A percentile compares a stretch with the other conserved stretches of the same genome.
These are phyloP conservation scores for Ambrosiella cleistominuta DNA, from an alignment of 2,329 filamentous ascomycete species.

Conservation along the genomic window DNA sequence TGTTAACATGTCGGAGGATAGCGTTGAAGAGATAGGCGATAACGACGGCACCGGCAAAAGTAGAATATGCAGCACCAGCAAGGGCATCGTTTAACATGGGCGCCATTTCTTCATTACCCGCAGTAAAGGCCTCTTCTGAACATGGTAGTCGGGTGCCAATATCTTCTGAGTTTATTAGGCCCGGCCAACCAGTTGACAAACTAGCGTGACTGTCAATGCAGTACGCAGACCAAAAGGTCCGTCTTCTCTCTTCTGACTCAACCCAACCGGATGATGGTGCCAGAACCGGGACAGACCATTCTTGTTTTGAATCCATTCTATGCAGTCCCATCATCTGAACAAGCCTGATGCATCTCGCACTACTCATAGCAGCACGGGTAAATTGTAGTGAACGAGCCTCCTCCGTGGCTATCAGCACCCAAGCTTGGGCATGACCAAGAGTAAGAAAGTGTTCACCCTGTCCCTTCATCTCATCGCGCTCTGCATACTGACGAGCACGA, in stretches of 20 bases:
- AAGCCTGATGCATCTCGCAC: constrained; percentile 51
- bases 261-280: constrained; percentile 61
- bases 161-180: constrained; percentile 58
- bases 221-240: constrained; percentile 76
- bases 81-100: constrained; percentile 48
- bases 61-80: constrained; percentile 43
- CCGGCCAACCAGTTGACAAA: constrained; percentile 82
- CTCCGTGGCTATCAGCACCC: constrained; percentile 55
- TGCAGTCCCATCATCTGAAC: constrained; percentile 75
- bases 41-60: constrained; percentile 55
- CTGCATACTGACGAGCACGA: constrained; percentile 63
- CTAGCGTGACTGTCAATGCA: constrained; percentile 70
- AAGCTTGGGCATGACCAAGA: constrained; percentile 63
- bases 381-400: constrained; percentile 79
- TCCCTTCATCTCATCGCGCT: constrained; percentile 68
- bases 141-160: constrained; percentile 65
- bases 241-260: constrained; percentile 56
- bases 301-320: constrained; percentile 46
- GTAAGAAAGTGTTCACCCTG: constrained; percentile 65
- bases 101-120: constrained; percentile 44
- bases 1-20: constrained; percentile 66
- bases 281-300: constrained; percentile 57
- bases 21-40: constrained; percentile 64
- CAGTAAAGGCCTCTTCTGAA: constrained; percentile 58
- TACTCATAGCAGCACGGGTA: constrained; percentile 69